phyloP scores from a whole-genome alignment of 441 rosid species.

The Kokia cookei region DNA sequence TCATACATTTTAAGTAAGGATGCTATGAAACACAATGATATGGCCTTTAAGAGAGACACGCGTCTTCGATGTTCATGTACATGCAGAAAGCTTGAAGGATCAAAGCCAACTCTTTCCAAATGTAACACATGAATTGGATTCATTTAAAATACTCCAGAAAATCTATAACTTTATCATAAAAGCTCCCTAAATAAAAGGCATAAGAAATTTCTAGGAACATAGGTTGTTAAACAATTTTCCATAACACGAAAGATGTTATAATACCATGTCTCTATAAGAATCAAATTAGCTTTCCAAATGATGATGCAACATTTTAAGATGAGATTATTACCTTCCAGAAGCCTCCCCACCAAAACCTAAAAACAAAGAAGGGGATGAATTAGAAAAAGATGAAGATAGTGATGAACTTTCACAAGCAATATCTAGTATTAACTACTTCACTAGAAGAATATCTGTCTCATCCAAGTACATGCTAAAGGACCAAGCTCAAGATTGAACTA shows the following conservation, averaged over 20 bases:
- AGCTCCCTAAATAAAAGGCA: neutral
- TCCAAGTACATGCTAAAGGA: neutral
- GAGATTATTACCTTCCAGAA: conserved; percentile 82
- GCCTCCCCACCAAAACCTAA: conserved; percentile 99
- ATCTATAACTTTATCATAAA: neutral
- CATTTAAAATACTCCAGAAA: conserved; percentile 1
- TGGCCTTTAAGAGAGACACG: neutral
- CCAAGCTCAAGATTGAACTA: neutral
- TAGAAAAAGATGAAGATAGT: conserved; percentile 2
- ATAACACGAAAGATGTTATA: neutral
- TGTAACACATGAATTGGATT: neutral
- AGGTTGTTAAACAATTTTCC: neutral
- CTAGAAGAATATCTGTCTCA: neutral
- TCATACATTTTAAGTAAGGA: neutral
- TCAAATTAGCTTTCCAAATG: neutral
- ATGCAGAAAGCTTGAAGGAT: neutral
- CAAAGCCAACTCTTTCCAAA: neutral
- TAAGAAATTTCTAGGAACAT: neutral
- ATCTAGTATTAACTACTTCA: neutral
- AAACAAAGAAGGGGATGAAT: conserved; percentile 16
- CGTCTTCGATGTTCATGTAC: neutral
- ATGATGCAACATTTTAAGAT: neutral
- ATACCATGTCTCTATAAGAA: neutral
- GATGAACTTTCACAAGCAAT: neutral
- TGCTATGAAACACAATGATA: neutral